Evolutionary conservation across 2,329 filamentous ascomycete genomes (phyloP), one percentile per base, ranked within the genome.

Genomic region (Bisporella sp.): DNA sequence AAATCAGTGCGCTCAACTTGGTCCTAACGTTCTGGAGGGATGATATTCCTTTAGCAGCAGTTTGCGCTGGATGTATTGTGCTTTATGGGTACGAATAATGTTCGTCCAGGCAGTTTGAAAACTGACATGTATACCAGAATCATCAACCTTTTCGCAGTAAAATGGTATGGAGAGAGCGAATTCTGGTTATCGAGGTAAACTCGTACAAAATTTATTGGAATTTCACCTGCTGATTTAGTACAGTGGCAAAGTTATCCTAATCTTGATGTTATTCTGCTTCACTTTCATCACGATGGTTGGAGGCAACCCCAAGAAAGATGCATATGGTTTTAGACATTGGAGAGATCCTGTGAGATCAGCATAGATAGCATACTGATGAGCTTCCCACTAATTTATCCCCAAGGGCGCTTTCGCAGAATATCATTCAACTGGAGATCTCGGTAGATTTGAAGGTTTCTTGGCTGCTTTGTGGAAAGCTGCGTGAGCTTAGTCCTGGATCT

Each of bases 281-380:
- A 90, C 87, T n/a, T 86, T 92, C 62, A 75, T 92, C 58, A 83
- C 81, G 45, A 79, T 62, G 60, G 72, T 89, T 6, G 87, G 87
- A 35, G 87, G 85, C 31, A 91, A 91, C 57, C 87, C 87, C 0
- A 64, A 81, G 5, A 71, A 79, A 45, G 83, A 87, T 59, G 73
- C 79, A 1, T 88, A 82, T 60, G 85, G 85, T 21, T 89, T 89
- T 64, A 74, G 84, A 13, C 81, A 83, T 62, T 87, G 83, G 83
- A 74, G 72, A 9, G 59, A 73, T 3, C 79, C 80, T 0, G 56
- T 58, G 49, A 45, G 21, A 28, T 5, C 21, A 5, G 4, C 5
- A 8, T 21, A 42, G 41, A 21, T 9, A 39, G 13, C 13, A 39
- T 39, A 11, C 3, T 9, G 35, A 39, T 9, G 9, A 39, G 35